A percentile compares a stretch with the other conserved stretches of the same genome.
phyloP scores from a whole-genome alignment of 148 eudicot species.

The Rhododendron simsii region DNA sequence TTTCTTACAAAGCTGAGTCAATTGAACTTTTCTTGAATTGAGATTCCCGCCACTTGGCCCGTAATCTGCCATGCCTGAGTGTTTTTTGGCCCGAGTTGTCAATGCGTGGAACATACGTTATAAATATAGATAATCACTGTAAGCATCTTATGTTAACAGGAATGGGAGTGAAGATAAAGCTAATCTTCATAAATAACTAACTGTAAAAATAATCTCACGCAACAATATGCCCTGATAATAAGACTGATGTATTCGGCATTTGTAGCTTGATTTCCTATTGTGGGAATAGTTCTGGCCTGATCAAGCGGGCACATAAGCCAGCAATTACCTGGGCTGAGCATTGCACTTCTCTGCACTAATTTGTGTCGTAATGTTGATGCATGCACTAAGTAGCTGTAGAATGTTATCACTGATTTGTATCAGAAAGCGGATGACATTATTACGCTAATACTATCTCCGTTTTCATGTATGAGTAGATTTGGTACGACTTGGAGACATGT shows the following conservation, averaged over 20 bases:
- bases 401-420: not conserved
- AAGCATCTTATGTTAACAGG: not conserved
- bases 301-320: not conserved
- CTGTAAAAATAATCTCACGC: not conserved
- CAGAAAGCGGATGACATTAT: not conserved
- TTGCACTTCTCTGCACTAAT: not conserved
- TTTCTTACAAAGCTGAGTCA: not conserved
- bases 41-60: not conserved
- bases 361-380: not conserved
- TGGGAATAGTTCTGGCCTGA: not conserved
- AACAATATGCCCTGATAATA: not conserved
- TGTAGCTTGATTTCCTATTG: not conserved
- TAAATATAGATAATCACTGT: not conserved
- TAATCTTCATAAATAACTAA: not conserved
- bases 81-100: not conserved
- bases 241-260: not conserved
- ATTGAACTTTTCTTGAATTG: not conserved
- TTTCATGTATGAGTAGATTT: constrained; percentile 42
- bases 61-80: not conserved
- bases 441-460: not conserved
- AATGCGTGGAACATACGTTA: not conserved
- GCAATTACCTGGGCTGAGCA: not conserved
- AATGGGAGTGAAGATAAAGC: not conserved
- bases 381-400: constrained; percentile 26
- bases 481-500: constrained; percentile 60